Conservation (phyloP, 108 stramenopile genomes). For the Fragilaria radians region DNA sequence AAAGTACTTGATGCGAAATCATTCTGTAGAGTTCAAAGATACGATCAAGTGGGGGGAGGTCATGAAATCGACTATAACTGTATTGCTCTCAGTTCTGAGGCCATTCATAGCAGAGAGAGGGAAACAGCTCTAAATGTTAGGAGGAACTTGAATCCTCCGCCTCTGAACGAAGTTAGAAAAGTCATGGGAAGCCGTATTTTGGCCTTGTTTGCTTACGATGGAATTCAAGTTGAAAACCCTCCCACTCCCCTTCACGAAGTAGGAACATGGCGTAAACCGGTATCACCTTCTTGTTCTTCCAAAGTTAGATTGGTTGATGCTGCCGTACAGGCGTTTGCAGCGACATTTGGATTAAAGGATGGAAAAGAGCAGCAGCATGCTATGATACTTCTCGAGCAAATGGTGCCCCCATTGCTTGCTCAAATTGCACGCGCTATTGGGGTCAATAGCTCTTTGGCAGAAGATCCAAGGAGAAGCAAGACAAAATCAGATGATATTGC, state of each 20-base stretch:
- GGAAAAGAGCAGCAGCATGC: constrained; percentile 68
- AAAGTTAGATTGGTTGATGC: constrained; percentile 78
- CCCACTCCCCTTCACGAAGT: constrained; percentile 79
- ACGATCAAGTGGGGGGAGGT: constrained; percentile 58
- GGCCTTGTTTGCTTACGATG: constrained; percentile 29
- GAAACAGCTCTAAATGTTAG: constrained; percentile 57
- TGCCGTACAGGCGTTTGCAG: constrained; percentile 75
- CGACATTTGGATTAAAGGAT: constrained; percentile 80
- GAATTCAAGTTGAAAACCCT: constrained; percentile 20
- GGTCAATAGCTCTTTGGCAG: constrained; percentile 33
- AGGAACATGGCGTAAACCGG: constrained; percentile 73
- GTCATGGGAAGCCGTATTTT: constrained; percentile 51
- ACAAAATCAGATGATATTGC: constrained; percentile 46
- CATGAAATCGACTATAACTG: constrained; percentile 52
- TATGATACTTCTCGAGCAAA: constrained; percentile 50
- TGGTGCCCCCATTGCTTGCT: constrained; percentile 23
- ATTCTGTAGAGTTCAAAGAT: constrained; percentile 36
- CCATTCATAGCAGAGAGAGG: constrained; percentile 53
- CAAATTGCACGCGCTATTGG: constrained; percentile 17
- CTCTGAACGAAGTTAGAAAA: not conserved
- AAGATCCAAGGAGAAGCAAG: constrained; percentile 39
- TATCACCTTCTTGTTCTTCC: constrained; percentile 55
- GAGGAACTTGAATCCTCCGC: not conserved
- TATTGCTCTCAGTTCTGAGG: constrained; percentile 39
- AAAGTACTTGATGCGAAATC: constrained; percentile 56